A percentile compares a stretch with the other conserved stretches of the same genome.
Evolutionary conservation across 495 filamentous ascomycete genomes (phyloP).

Genomic region (Neurospora intermedia): DNA sequence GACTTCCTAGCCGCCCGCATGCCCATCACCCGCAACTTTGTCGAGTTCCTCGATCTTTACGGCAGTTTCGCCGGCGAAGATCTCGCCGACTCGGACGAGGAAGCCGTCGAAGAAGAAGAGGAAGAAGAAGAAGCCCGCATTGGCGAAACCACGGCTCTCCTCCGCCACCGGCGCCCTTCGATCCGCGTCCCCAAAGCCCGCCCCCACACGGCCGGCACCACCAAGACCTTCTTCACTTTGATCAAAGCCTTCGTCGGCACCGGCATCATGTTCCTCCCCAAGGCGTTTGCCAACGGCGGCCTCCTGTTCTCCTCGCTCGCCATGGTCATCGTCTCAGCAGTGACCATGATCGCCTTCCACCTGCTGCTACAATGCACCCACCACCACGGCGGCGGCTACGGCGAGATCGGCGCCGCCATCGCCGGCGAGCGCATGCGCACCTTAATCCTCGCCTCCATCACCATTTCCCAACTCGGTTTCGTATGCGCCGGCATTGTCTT

Average conservation of each 20-base stretch:
- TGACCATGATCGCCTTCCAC: slow-evolving; percentile 52
- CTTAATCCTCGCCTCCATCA: slow-evolving; percentile 48
- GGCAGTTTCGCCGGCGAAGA: slow-evolving; percentile 65
- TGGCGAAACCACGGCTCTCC: slow-evolving; percentile 41
- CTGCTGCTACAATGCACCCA: slow-evolving; percentile 47
- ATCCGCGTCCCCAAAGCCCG: not conserved
- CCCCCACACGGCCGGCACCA: slow-evolving; percentile 38
- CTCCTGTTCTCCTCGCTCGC: slow-evolving; percentile 54
- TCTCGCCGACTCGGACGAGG: slow-evolving; percentile 53
- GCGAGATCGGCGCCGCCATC: slow-evolving; percentile 49
- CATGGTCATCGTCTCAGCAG: slow-evolving; percentile 41
- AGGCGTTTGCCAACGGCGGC: slow-evolving; percentile 57
- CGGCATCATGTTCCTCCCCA: slow-evolving; percentile 59
- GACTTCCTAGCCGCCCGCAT: slow-evolving; percentile 29
- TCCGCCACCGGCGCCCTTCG: slow-evolving; percentile 23
- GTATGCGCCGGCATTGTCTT: slow-evolving; percentile 58
- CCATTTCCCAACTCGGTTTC: slow-evolving; percentile 56
- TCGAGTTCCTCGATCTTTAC: slow-evolving; percentile 59
- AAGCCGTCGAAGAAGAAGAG: slow-evolving; percentile 31
- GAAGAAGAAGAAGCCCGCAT: slow-evolving; percentile 22
- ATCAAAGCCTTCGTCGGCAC: slow-evolving; percentile 58
- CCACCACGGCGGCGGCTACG: slow-evolving; percentile 47
- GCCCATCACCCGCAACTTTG: slow-evolving; percentile 53
- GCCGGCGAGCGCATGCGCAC: slow-evolving; percentile 38
- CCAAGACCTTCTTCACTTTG: slow-evolving; percentile 57